A percentile compares a stretch with the other conserved stretches of the same genome.
phyloP scores from a whole-genome alignment of 2,329 filamentous ascomycete species.

The Fusarium sp. region DNA sequence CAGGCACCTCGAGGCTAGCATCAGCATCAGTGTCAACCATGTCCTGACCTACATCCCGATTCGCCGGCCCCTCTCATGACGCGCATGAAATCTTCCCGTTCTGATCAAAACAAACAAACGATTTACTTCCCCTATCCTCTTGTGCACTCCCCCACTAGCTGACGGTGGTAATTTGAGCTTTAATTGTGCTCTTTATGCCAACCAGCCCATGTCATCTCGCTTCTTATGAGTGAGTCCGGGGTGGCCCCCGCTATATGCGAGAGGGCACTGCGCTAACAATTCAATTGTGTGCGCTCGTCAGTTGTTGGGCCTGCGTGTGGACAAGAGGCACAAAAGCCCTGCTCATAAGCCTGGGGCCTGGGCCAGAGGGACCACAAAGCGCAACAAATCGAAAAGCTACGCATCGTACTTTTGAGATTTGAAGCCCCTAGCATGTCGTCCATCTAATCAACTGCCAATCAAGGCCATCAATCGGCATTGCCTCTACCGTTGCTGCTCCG shows the following conservation, averaged over 20 bases:
- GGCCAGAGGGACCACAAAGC: slow-evolving; percentile 6
- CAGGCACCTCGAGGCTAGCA: slow-evolving; percentile 5
- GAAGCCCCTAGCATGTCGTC: slow-evolving; percentile 16
- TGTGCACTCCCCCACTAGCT: slow-evolving; percentile 40
- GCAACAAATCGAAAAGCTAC: slow-evolving; percentile 36
- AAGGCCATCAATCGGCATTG: slow-evolving; percentile 28
- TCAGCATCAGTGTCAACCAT: slow-evolving; percentile 24
- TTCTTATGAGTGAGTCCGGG: slow-evolving; percentile 44
- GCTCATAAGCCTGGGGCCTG: slow-evolving; percentile 2
- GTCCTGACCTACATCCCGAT: slow-evolving; percentile 31
- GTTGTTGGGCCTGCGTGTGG: slow-evolving; percentile 14
- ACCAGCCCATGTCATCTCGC: slow-evolving; percentile 44
- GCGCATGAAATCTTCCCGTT: slow-evolving; percentile 39
- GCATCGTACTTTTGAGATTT: slow-evolving; percentile 24
- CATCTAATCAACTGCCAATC: slow-evolving; percentile 32
- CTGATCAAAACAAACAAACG: slow-evolving; percentile 46
- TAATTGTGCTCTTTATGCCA: slow-evolving; percentile 44
- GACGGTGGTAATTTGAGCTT: slow-evolving; percentile 42
- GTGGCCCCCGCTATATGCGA: slow-evolving; percentile 35
- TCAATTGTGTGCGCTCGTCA: slow-evolving; percentile 18
- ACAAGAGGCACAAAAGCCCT: slow-evolving; percentile 20
- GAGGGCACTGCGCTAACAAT: slow-evolving; percentile 22
- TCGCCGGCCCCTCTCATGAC: slow-evolving; percentile 33
- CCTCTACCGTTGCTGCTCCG: slow-evolving; percentile 34
- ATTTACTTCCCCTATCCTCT: slow-evolving; percentile 26